Evolutionary conservation across 768 basidiomycete species (phyloP).

Genomic region (Symmetrospora coprosmae): DNA sequence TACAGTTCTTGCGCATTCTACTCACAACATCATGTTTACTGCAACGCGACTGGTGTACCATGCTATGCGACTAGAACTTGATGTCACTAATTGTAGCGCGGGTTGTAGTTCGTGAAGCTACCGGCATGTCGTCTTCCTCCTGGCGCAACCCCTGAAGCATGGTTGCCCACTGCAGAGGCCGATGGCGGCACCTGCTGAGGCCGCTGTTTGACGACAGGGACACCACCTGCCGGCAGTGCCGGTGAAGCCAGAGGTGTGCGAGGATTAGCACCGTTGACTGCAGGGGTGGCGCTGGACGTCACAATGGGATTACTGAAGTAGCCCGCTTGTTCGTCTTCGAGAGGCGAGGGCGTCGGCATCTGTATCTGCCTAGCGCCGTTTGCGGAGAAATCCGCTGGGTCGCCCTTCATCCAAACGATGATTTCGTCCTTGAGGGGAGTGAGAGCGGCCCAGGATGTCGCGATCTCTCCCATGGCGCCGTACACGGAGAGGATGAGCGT

Average conservation of each 20-base stretch:
- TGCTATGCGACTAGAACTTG: too few species aligned
- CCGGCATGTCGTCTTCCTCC: constrained; percentile 31
- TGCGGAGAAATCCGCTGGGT: constrained; percentile 19
- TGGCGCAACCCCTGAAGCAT: too few species aligned
- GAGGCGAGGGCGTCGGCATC: constrained; percentile 29
- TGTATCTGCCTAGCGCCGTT: constrained; percentile 16
- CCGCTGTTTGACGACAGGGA: not conserved
- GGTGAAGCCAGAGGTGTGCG: not conserved
- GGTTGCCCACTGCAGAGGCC: too few species aligned
- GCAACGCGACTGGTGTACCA: too few species aligned
- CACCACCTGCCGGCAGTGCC: not conserved
- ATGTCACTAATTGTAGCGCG: too few species aligned
- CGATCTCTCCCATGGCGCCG: constrained; percentile 76
- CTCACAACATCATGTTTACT: too few species aligned
- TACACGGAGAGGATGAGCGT: constrained; percentile 76
- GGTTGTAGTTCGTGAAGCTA: constrained; percentile 27
- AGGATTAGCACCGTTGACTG: too few species aligned
- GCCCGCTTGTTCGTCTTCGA: too few species aligned
- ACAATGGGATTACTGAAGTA: too few species aligned
- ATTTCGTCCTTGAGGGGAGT: constrained; percentile 56
- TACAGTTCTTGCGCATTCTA: too few species aligned
- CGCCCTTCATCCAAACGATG: constrained; percentile 38
- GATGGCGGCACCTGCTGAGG: too few species aligned
- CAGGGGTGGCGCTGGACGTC: too few species aligned
- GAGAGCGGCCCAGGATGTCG: constrained; percentile 67